Evolutionary conservation across 192 early-diverging fungal genomes (phyloP), one percentile per base, ranked within the genome.

Genomic region (Podila epicladia): DNA sequence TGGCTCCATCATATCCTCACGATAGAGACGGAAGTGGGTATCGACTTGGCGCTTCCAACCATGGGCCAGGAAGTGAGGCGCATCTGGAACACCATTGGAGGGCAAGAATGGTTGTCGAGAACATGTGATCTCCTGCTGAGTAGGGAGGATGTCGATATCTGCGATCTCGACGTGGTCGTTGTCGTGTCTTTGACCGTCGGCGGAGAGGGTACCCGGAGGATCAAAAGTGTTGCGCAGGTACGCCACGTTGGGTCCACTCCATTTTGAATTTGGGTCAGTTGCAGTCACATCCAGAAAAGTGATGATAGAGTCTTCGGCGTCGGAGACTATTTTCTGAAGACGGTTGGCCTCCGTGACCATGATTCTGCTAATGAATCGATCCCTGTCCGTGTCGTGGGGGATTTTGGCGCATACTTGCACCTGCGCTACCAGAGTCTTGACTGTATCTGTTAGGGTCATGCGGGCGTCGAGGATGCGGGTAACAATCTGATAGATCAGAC

Each of bases 1-100:
- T 41, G 89, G 59, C 17, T 71, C 65, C 35, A 91, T 61, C 72
- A 90, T 75, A 31, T 92, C 91, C 57, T 92, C 90, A 17, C 91
- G 69, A 13, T 90, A 74, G 5, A 92, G 68, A 1, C 89, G 87
- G 63, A 91, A 92, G 57, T 91, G 87, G 8, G 73, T 83, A 67
- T 92, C 90, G 11, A 91, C 24, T 31, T 87, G 82, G 6, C 88
- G 84, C 11, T 70, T 80, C 49, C 82, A 66, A 3, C 89, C 91
- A 31, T 45, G 45, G 2, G 76, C 68, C 8, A 90, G 62, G 58
- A 85, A 89, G 69, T 90, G 88, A 12, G 85, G 87, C 0, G 80
- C 67, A 29, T 71, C 75, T 9, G 67, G 64, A n/a, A 73, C 50
- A 29, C 61, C 73, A 37, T 88, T 86, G 15, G 83, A 82, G 5